Evolutionary conservation across 352 stramenopile genomes (phyloP).

Genomic region (Phytophthora quininea): DNA sequence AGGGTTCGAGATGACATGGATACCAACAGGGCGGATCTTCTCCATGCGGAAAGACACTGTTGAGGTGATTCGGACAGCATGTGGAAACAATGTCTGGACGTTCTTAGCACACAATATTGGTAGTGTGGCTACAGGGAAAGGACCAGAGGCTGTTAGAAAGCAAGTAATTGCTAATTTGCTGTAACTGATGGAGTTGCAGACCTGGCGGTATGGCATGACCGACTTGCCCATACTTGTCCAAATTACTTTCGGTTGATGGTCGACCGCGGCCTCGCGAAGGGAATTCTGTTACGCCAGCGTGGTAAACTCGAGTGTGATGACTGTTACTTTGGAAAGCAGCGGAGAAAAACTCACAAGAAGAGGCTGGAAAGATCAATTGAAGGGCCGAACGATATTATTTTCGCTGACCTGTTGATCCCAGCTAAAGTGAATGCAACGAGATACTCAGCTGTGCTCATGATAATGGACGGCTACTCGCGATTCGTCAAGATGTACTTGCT

Average conservation of each 20-base stretch:
- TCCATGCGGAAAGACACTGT: not conserved
- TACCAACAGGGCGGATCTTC: not conserved
- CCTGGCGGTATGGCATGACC: not conserved
- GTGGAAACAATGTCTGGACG: not conserved
- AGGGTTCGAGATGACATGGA: not conserved
- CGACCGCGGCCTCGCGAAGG: not conserved
- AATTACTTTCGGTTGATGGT: not conserved
- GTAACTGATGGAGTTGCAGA: not conserved
- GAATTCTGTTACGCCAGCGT: slow-evolving; percentile 2
- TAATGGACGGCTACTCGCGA: slow-evolving; percentile 9
- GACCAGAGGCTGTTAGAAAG: not conserved
- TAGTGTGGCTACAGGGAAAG: not conserved
- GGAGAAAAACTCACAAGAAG: not conserved
- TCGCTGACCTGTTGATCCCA: slow-evolving; percentile 7
- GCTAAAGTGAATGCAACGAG: slow-evolving; percentile 5
- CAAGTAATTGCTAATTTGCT: not conserved
- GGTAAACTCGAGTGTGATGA: not conserved
- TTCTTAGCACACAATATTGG: not conserved
- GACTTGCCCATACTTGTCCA: not conserved
- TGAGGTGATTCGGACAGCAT: not conserved
- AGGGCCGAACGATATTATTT: not conserved
- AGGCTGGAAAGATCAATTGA: slow-evolving; percentile 5
- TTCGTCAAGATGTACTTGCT: slow-evolving; percentile 2
- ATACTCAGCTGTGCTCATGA: not conserved
- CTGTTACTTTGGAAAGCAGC: slow-evolving; percentile 6